A percentile compares a stretch with the other conserved stretches of the same genome.
Evolutionary conservation across 176 grass and related monocot species (phyloP).

Genomic region (Urochloa ruziziensis): DNA sequence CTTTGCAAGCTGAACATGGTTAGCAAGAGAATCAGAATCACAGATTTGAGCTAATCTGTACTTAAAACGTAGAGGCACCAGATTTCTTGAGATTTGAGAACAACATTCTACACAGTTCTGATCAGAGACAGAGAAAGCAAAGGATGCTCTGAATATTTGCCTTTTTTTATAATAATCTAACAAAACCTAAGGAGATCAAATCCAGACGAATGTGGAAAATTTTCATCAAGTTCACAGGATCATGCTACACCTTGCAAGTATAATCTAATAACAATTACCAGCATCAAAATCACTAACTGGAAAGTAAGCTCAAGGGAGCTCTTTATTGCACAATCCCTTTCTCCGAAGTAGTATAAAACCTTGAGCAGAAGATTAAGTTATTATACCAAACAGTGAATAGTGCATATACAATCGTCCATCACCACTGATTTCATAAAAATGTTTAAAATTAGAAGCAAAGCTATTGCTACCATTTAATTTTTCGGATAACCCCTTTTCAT

Average conservation of each 20-base stretch:
- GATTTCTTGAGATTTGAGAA: not conserved
- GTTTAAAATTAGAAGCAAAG: not conserved
- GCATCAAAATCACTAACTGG: not conserved
- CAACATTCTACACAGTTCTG: not conserved
- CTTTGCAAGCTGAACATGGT: slow-evolving; percentile 12
- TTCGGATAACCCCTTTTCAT: too few species aligned
- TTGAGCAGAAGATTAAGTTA: not conserved
- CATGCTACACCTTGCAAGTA: not conserved
- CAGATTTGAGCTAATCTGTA: not conserved
- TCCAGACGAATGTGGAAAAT: not conserved
- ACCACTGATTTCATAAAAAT: not conserved
- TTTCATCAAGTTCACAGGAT: not conserved
- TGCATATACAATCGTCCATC: not conserved
- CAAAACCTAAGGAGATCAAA: not conserved
- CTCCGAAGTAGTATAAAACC: not conserved
- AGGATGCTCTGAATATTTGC: not conserved
- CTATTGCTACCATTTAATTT: not conserved
- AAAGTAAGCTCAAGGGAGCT: not conserved
- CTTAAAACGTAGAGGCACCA: not conserved
- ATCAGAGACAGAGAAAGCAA: not conserved
- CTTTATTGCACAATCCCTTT: not conserved
- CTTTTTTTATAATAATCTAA: not conserved
- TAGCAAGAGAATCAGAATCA: not conserved
- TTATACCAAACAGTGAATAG: not conserved
- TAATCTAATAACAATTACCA: not conserved